Conservation (phyloP, 202 grass and related monocot species). For the Sporobolus alterniflorus region DNA sequence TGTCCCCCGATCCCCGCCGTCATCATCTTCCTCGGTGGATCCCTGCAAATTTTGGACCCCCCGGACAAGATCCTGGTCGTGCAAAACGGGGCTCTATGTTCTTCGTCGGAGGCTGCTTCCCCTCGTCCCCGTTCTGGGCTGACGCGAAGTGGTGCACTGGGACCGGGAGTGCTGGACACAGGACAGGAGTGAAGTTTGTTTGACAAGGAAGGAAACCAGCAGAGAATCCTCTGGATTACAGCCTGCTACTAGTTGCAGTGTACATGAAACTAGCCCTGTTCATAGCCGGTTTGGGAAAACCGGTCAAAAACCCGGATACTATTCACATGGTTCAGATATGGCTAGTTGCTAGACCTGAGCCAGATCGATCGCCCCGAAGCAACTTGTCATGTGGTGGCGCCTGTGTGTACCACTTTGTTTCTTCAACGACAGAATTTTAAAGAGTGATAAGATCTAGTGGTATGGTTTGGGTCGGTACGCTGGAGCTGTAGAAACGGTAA, state of each 20-base stretch:
- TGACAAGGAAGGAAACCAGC: no score
- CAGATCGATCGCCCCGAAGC: not conserved
- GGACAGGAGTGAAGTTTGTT: no score
- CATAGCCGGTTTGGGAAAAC: no score
- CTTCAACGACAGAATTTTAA: no score
- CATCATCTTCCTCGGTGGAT: constrained; percentile 55
- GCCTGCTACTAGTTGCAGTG: no score
- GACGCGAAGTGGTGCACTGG: constrained; percentile 57
- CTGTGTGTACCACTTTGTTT: not conserved
- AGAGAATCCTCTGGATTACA: no score
- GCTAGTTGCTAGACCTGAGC: not conserved
- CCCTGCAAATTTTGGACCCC: constrained; percentile 72
- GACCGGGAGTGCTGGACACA: no score
- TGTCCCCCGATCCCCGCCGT: constrained; percentile 48
- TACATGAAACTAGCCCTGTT: no score
- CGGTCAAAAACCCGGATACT: no score
- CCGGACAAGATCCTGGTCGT: constrained; percentile 58
- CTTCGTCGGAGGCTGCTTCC: constrained; percentile 75
- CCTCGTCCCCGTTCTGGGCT: constrained; percentile 67
- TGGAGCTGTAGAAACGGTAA: not conserved
- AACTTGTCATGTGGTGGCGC: not conserved
- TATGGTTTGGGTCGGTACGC: not conserved
- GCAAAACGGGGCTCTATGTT: constrained; percentile 47
- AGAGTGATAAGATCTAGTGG: not conserved
- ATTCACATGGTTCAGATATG: no score